Evolutionary conservation across 495 filamentous ascomycete genomes (phyloP).

Genomic region (Penicillium parvum): DNA sequence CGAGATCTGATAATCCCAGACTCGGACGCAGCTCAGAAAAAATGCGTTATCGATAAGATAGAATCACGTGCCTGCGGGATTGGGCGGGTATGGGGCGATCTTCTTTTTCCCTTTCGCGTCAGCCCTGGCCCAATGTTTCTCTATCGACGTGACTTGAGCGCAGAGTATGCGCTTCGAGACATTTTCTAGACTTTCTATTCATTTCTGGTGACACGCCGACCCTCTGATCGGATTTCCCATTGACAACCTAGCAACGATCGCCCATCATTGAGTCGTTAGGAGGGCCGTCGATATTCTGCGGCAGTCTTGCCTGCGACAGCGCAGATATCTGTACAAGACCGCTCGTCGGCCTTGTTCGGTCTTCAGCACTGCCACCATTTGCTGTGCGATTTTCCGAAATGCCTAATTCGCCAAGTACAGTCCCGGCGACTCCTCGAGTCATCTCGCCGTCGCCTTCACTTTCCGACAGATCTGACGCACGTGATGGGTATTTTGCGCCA

Average conservation of each 20-base stretch:
- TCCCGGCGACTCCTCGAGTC: conserved; percentile 65
- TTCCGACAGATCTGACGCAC: conserved; percentile 48
- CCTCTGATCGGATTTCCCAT: too few species aligned
- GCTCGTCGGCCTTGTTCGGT: conserved; percentile 47
- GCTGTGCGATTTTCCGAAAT: conserved; percentile 36
- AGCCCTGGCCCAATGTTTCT: conserved; percentile 20
- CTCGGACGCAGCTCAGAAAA: conserved; percentile 22
- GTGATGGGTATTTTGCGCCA: conserved; percentile 56
- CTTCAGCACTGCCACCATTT: conserved; percentile 46
- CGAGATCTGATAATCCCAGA: neutral
- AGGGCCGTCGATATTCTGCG: conserved; percentile 14
- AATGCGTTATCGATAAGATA: conserved; percentile 32
- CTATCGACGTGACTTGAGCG: neutral
- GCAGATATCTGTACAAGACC: conserved; percentile 32
- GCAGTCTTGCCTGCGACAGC: conserved; percentile 25
- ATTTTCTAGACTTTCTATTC: neutral
- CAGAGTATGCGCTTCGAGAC: conserved; percentile 8
- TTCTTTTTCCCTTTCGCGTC: conserved; percentile 21
- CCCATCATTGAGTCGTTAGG: conserved; percentile 27
- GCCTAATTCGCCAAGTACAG: conserved; percentile 39
- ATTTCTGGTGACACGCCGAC: conserved; percentile 2
- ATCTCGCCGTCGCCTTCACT: conserved; percentile 67
- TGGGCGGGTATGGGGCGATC: conserved; percentile 18
- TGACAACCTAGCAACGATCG: too few species aligned
- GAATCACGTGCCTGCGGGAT: conserved; percentile 23